Evolutionary conservation across 2,329 filamentous ascomycete genomes (phyloP).

Genomic region (Cladosporium colombiae): DNA sequence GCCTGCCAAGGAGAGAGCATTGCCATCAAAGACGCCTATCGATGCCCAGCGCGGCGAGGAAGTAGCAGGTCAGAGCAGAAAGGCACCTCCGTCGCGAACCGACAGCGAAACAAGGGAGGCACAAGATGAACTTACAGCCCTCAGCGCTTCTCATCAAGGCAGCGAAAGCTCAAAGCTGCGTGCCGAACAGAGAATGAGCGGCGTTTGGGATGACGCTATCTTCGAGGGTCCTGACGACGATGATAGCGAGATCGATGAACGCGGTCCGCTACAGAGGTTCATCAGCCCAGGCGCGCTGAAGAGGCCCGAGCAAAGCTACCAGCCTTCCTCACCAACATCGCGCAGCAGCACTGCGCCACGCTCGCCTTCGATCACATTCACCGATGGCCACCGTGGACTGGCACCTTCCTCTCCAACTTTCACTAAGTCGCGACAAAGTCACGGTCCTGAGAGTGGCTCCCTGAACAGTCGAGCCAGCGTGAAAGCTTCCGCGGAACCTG

Average conservation of each 20-base stretch:
- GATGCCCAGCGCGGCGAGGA: conserved; percentile 48
- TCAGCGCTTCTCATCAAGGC: conserved; percentile 34
- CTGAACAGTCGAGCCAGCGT: conserved; percentile 13
- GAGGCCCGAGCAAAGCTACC: conserved; percentile 29
- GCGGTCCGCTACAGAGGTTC: conserved; percentile 32
- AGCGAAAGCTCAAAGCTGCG: conserved; percentile 29
- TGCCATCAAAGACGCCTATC: conserved; percentile 53
- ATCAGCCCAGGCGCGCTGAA: conserved; percentile 32
- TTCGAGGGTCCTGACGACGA: conserved; percentile 50
- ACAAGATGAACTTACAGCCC: conserved; percentile 41
- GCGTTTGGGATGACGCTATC: conserved; percentile 51
- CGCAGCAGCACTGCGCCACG: conserved; percentile 14
- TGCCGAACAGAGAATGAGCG: conserved; percentile 41
- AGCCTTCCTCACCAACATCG: conserved; percentile 19
- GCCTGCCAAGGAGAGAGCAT: conserved; percentile 67
- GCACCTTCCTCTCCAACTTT: conserved; percentile 29
- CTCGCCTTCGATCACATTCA: conserved; percentile 24
- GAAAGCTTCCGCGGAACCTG: conserved; percentile 23
- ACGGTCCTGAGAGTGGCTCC: conserved; percentile 17
- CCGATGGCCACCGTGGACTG: conserved; percentile 43
- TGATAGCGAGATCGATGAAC: conserved; percentile 45
- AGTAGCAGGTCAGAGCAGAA: conserved; percentile 43
- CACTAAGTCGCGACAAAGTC: conserved; percentile 19
- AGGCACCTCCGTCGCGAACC: conserved; percentile 42
- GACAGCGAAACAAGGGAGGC: conserved; percentile 53